Evolutionary conservation across 306 rosid genomes (phyloP).

Genomic region (Sphenostylis stenocarpa): DNA sequence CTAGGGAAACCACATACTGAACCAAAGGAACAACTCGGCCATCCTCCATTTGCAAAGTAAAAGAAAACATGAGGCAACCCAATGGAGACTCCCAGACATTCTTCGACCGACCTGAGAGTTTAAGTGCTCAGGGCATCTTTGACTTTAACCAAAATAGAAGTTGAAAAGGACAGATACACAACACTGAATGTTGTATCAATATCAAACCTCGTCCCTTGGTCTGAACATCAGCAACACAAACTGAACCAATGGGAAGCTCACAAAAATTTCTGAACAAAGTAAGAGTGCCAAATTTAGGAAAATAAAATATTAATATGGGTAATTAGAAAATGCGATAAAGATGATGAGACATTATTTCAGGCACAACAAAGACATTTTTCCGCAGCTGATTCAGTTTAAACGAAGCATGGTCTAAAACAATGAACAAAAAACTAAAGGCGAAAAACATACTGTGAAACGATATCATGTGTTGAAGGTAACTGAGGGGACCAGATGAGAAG

Average conservation of each 20-base stretch:
- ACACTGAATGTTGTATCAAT: constrained; percentile 13
- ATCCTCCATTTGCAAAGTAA: constrained; percentile 82
- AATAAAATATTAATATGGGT: neutral
- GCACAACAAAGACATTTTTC: neutral
- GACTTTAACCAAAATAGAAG: constrained; percentile 6
- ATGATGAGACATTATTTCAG: neutral
- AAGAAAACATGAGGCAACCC: constrained; percentile 90
- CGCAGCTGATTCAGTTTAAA: neutral
- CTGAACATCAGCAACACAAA: constrained; percentile 86
- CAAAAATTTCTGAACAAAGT: constrained; percentile 66
- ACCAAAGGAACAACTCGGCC: constrained; percentile 78
- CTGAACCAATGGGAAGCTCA: constrained; percentile 82
- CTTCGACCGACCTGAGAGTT: constrained; percentile 77
- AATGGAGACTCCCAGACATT: constrained; percentile 91
- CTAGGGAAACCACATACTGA: constrained; percentile 88
- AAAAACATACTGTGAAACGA: constrained; percentile 66
- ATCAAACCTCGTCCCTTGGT: constrained; percentile 84
- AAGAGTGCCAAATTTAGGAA: constrained; percentile 26
- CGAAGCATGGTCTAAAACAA: neutral
- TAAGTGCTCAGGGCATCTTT: constrained; percentile 11
- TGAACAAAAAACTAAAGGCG: neutral
- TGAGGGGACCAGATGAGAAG: constrained; percentile 78
- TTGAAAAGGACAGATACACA: constrained; percentile 3
- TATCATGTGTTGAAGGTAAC: constrained; percentile 86
- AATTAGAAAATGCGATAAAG: neutral